phyloP scores from a whole-genome alignment of 2,329 filamentous ascomycete genomes.

The Chalaropsis thielavioides region DNA sequence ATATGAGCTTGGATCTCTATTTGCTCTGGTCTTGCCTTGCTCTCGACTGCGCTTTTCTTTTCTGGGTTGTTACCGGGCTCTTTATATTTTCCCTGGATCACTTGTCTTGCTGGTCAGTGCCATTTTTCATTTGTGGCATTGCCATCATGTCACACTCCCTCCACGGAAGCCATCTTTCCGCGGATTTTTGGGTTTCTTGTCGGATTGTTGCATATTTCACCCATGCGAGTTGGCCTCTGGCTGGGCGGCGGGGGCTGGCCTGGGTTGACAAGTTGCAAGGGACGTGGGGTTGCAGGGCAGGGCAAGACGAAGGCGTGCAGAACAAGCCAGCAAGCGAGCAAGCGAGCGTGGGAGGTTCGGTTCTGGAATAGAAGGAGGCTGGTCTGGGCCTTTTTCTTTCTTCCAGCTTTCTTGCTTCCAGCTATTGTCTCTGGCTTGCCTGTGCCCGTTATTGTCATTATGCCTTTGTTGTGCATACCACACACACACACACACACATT shows the following conservation, averaged over 20 bases:
- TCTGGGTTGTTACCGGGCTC: not conserved
- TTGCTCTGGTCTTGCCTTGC: not conserved
- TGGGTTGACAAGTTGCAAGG: not conserved
- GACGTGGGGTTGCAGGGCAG: not conserved
- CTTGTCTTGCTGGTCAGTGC: not conserved
- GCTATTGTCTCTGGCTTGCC: not conserved
- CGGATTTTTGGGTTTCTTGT: not conserved
- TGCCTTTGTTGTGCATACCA: not conserved
- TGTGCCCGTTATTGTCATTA: not conserved
- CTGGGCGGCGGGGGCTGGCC: not conserved
- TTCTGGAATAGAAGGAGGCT: not conserved
- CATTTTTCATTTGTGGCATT: not conserved
- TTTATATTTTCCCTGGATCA: not conserved
- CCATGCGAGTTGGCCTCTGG: not conserved
- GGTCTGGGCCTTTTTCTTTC: not conserved
- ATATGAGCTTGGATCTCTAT: not conserved
- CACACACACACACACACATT: too few relatives aligned
- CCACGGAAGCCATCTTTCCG: conserved; percentile 8
- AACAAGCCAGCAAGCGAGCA: not conserved
- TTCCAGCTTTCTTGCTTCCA: not conserved
- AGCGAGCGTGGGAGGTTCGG: not conserved
- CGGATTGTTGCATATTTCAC: not conserved
- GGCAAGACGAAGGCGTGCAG: not conserved
- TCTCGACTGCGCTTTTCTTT: not conserved
- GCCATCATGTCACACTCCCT: not conserved